Conservation (phyloP, 306 rosid species). For the Castanospermum australe region DNA sequence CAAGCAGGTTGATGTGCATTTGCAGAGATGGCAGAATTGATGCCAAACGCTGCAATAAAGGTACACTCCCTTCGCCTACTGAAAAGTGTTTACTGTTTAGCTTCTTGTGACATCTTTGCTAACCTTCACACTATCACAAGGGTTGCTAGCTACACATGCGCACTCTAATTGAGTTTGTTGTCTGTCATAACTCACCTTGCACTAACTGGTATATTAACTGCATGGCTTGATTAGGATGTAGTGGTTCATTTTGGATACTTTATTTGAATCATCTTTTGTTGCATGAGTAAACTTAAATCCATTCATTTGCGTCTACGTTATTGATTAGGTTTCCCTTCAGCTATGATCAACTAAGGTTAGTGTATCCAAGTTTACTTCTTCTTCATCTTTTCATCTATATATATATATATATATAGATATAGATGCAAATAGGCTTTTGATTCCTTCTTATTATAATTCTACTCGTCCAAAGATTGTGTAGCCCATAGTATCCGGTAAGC, state of each 20-base stretch:
- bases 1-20: conserved; percentile 1
- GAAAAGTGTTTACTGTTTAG: no score
- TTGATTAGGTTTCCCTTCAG: no score
- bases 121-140: background rate
- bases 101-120: background rate
- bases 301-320: no score
- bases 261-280: background rate
- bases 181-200: background rate
- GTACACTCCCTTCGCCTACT: conserved; percentile 12
- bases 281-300: background rate
- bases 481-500: no score
- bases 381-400: background rate
- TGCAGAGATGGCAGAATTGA: conserved; percentile 33
- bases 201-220: background rate
- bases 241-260: background rate
- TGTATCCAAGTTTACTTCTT: background rate
- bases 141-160: background rate
- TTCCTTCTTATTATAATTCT: background rate
- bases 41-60: conserved; percentile 35
- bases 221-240: background rate
- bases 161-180: background rate
- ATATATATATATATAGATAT: background rate
- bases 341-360: background rate
- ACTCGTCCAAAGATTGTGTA: background rate
- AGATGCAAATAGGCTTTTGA: no score